Evolutionary conservation across 2,329 filamentous ascomycete genomes (phyloP).

Genomic region (Apiospora koreana): DNA sequence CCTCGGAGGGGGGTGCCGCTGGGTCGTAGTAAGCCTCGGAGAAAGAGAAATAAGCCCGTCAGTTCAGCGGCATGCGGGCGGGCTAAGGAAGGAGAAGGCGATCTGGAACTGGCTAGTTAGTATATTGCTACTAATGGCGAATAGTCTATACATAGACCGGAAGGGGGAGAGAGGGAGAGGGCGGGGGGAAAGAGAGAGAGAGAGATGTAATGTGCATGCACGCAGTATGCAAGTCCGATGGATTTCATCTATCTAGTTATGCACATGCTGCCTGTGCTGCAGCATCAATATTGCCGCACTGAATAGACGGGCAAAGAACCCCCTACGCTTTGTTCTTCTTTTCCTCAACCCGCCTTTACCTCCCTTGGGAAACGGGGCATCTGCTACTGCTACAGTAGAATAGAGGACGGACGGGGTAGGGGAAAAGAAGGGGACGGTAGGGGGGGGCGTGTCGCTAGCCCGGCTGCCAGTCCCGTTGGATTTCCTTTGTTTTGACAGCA

Average conservation of each 20-base stretch:
- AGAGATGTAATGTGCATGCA: not conserved
- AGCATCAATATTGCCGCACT: not conserved
- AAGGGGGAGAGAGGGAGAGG: not conserved
- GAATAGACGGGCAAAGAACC: too few relatives aligned
- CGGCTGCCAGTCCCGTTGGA: not conserved
- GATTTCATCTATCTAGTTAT: not conserved
- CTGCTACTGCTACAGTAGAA: not conserved
- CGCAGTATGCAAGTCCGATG: not conserved
- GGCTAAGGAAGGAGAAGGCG: not conserved
- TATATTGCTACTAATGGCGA: not conserved
- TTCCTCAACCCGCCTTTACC: not conserved
- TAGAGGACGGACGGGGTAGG: too few relatives aligned
- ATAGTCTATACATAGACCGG: not conserved
- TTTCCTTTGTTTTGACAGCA: slow-evolving; percentile 1
- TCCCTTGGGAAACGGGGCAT: too few relatives aligned
- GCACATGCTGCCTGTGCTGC: not conserved
- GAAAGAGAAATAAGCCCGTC: not conserved
- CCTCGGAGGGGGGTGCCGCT: not conserved
- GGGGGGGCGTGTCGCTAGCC: not conserved
- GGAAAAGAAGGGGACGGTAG: not conserved
- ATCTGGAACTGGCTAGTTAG: too few relatives aligned
- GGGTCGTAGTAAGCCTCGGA: slow-evolving; percentile 1
- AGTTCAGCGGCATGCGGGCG: too few relatives aligned
- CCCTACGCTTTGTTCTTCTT: not conserved
- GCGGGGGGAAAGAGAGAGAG: not conserved